phyloP scores from a whole-genome alignment of 2,329 filamentous ascomycete species.

The Ilyonectria mors-panacis region DNA sequence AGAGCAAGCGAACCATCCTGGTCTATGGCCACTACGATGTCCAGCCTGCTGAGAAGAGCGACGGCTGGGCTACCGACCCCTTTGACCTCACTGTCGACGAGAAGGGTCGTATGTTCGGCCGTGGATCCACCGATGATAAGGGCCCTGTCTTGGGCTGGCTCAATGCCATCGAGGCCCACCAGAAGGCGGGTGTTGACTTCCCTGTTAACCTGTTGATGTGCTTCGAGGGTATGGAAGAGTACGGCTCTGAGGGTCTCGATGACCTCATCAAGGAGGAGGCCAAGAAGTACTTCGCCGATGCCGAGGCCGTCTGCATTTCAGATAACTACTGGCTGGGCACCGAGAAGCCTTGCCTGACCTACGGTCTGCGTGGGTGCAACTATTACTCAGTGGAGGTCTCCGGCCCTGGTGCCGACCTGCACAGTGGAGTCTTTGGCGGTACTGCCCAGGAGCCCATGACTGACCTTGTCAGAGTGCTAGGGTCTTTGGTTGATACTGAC shows the following conservation, averaged over 20 bases:
- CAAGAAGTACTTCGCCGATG: conserved; percentile 94
- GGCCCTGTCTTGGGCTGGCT: conserved; percentile 97
- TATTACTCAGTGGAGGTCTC: conserved; percentile 96
- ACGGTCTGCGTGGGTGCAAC: conserved; percentile 96
- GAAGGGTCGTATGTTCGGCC: conserved; percentile 95
- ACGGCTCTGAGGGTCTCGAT: conserved; percentile 95
- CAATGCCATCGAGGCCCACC: conserved; percentile 97
- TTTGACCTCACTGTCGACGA: conserved; percentile 91
- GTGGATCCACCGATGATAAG: conserved; percentile 97
- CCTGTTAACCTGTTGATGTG: conserved; percentile 99
- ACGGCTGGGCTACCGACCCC: conserved; percentile 96
- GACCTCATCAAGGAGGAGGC: conserved; percentile 94
- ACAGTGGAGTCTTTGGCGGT: conserved; percentile 97
- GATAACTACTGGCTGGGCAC: conserved; percentile 99
- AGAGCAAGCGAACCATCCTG: conserved; percentile 93
- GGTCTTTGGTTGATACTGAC: conserved; percentile 86
- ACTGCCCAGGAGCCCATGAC: conserved; percentile 99
- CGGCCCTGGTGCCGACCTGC: conserved; percentile 92
- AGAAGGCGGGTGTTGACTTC: conserved; percentile 93
- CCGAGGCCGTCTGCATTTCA: conserved; percentile 97
- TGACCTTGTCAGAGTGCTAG: conserved; percentile 87
- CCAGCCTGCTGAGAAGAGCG: conserved; percentile 91
- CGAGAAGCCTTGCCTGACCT: conserved; percentile 97
- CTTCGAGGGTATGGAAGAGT: conserved; percentile 99
- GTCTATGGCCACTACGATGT: conserved; percentile 99